Evolutionary conservation across 2,329 filamentous ascomycete genomes (phyloP).

Genomic region (Sporothrix schenckii): DNA sequence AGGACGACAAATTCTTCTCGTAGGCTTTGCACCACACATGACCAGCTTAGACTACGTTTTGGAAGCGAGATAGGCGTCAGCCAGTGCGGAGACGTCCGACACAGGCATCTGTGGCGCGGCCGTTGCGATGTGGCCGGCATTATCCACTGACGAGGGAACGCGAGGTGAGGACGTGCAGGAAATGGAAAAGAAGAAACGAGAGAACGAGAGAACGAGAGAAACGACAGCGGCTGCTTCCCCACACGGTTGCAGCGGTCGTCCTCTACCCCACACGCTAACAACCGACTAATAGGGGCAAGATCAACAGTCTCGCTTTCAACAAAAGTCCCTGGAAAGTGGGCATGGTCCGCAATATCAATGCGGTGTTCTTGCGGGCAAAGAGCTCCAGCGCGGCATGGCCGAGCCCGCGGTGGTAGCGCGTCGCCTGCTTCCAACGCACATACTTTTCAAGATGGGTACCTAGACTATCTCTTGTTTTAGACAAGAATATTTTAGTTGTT

Average conservation of each 20-base stretch:
- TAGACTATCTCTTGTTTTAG: too few species aligned
- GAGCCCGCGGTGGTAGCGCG: background rate
- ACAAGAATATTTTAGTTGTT: too few species aligned
- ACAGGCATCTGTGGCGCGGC: background rate
- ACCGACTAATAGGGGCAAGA: background rate
- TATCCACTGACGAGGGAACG: background rate
- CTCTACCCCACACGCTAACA: background rate
- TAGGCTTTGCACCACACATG: too few species aligned
- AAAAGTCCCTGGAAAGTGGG: too few species aligned
- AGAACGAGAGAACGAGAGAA: background rate
- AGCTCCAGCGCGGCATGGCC: background rate
- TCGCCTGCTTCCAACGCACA: constrained; percentile 24
- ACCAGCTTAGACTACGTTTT: too few species aligned
- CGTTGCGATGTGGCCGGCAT: background rate
- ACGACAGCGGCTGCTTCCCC: background rate
- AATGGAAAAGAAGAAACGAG: background rate
- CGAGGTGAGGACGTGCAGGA: background rate
- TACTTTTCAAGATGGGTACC: too few species aligned
- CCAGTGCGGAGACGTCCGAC: constrained; percentile 6
- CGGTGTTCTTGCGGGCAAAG: background rate
- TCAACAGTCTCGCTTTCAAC: background rate
- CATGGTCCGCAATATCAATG: background rate
- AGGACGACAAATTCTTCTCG: too few species aligned
- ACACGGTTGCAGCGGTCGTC: background rate
- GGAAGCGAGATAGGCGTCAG: background rate